Percentiles rank a stretch among this genome's conserved stretches.
These are phyloP conservation scores for Typha latifolia DNA, from an alignment of 176 grass and related monocot genomes.

Conservation along the genomic window DNA sequence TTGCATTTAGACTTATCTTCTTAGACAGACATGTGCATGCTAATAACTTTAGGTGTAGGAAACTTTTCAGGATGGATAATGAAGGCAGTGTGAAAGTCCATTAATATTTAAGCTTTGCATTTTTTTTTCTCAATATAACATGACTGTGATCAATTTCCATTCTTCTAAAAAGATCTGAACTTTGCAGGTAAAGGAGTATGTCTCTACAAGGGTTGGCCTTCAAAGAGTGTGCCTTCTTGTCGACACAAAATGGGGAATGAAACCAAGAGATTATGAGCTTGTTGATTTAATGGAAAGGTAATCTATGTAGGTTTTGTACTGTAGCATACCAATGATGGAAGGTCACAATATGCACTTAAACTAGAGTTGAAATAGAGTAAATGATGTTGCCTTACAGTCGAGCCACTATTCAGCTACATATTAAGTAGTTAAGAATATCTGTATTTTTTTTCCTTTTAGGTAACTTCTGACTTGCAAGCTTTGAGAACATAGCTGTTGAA, in stretches of 20 bases:
- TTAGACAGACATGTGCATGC: too few species aligned
- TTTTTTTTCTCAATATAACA: background rate
- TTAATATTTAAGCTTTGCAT: background rate
- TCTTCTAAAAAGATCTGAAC: conserved; percentile 7
- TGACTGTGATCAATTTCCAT: conserved; percentile 6
- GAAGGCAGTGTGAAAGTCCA: too few species aligned
- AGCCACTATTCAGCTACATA: background rate
- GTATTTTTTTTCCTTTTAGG: background rate
- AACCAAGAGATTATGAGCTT: conserved; percentile 83
- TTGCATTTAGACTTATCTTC: background rate
- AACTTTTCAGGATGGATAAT: too few species aligned
- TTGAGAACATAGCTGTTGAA: too few species aligned
- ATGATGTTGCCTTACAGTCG: background rate
- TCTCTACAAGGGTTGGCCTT: conserved; percentile 77
- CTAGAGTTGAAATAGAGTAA: background rate
- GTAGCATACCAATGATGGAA: background rate
- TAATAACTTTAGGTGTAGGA: too few species aligned
- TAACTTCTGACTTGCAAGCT: background rate
- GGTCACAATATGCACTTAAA: background rate
- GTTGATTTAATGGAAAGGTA: conserved; percentile 89
- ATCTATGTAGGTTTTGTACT: background rate
- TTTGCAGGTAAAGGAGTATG: conserved; percentile 90
- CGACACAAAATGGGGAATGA: conserved; percentile 98
- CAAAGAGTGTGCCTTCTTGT: conserved; percentile 86
- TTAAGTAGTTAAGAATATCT: conserved; percentile 1